phyloP scores from a whole-genome alignment of 495 filamentous ascomycete genomes.

The Penicillium fimorum region DNA sequence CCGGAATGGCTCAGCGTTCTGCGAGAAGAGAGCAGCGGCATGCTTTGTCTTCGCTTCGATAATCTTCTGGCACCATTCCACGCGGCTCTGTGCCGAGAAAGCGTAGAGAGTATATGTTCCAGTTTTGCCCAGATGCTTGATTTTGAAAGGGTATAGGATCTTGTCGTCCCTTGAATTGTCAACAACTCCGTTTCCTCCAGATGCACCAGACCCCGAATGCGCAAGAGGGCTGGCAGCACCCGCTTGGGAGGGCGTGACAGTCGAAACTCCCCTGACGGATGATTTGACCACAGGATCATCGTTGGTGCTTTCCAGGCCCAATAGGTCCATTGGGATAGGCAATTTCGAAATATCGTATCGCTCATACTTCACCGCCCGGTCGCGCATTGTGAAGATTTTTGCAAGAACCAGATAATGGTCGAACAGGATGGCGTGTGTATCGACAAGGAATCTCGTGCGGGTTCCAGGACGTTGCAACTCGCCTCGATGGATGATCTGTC shows the following conservation, averaged over 20 bases:
- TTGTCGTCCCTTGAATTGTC: conserved; percentile 67
- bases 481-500: conserved; percentile 83
- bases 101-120: conserved; percentile 88
- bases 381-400: conserved; percentile 69
- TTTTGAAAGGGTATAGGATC: conserved; percentile 88
- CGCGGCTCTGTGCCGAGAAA: conserved; percentile 64
- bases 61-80: conserved; percentile 92
- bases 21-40: conserved; percentile 79
- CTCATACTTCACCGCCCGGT: conserved; percentile 71
- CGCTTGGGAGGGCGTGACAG: conserved; percentile 48
- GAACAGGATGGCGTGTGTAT: conserved; percentile 89
- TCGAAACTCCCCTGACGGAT: conserved; percentile 68
- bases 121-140: conserved; percentile 89
- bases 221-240: conserved; percentile 53
- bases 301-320: conserved; percentile 85
- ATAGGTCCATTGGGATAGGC: conserved; percentile 95
- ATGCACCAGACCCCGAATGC: conserved; percentile 61
- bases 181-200: conserved; percentile 51
- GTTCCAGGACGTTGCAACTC: conserved; percentile 86
- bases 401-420: conserved; percentile 95
- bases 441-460: conserved; percentile 81
- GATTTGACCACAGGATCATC: conserved; percentile 90
- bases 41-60: conserved; percentile 91
- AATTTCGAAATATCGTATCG: conserved; percentile 93
- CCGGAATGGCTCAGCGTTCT: conserved; percentile 96